Conservation (phyloP, 2,329 filamentous ascomycete genomes). For the Talaromyces verruculosus region DNA sequence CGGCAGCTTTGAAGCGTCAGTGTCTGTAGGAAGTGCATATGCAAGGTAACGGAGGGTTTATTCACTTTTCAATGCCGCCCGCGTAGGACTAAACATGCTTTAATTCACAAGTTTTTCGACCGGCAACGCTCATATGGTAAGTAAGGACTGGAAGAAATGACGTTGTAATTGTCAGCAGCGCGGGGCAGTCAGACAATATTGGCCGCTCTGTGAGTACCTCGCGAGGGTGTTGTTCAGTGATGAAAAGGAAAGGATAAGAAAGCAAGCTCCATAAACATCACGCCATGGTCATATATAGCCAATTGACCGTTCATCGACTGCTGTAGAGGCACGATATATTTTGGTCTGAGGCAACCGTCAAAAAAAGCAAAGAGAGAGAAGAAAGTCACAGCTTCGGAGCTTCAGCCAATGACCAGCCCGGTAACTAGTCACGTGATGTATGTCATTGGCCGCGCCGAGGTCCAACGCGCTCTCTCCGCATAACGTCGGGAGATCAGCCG, state of each 20-base stretch:
- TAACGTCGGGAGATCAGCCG: background rate
- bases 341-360: background rate
- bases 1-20: slow-evolving; percentile 1
- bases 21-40: background rate
- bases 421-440: background rate
- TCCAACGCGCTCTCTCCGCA: slow-evolving; percentile 10
- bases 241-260: too few relatives aligned
- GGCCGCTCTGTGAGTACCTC: background rate
- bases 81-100: slow-evolving; percentile 11
- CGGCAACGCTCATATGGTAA: background rate
- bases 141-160: background rate
- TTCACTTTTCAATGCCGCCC: slow-evolving; percentile 6
- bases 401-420: slow-evolving; percentile 4
- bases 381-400: slow-evolving; percentile 6
- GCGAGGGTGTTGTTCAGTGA: background rate
- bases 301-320: background rate
- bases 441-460: slow-evolving; percentile 8
- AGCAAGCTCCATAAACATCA: background rate
- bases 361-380: background rate
- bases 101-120: background rate
- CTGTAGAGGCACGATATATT: background rate
- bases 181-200: slow-evolving; percentile 2
- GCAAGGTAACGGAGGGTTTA: slow-evolving; percentile 4
- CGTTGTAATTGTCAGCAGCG: background rate
- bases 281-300: slow-evolving; percentile 10